Evolutionary conservation across 345 rosid species (phyloP), one percentile per base, ranked within the genome.

Genomic region (Ricinus communis): DNA sequence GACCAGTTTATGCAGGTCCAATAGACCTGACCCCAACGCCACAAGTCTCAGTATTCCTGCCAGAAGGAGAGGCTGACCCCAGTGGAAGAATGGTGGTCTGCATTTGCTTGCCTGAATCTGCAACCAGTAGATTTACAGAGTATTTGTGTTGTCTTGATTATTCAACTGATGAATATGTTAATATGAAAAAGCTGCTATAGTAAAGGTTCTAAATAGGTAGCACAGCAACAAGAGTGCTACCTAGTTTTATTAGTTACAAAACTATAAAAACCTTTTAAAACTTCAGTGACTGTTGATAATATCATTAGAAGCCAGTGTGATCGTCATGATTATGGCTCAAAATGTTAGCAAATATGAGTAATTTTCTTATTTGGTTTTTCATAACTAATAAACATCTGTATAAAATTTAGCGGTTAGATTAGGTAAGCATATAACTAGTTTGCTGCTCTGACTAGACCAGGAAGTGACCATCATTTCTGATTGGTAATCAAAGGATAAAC

Each of bases 11-110:
- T 36, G 97, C 97, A 0, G 97, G 97, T 19, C 96, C 95, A 0
- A 86, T 88, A 46, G 97, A 93, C 84, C 75, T 93, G 45, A 93
- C 93, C 9, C 97, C 96, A 36, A 91, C 97, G 0, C 97, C 98
- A 49, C 98, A 91, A 69, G 94, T 93, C 28, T 91, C 97, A 68
- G 88, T 93, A 19, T 76, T 94, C 70, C 86, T 94, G 70, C 97
- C 96, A 5, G 91, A 77, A 77, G 91, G 89, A 24, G 87, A 80
- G 41, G 69, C 80, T 0, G 83, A 87, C 60, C 77, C 89, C 31
- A 68, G 72, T 49, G 94, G 88, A 66, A 76, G 81, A 63, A 88
- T 85, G 85, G 74, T 91, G 61, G 83, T 86, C 7, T 91, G 94
- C 78, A 88, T 93, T 47, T 93, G 98, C 82, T 79, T 93, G 86